Base-by-base conservation (phyloP, 305 asterid species). In the Withania somnifera region DNA sequence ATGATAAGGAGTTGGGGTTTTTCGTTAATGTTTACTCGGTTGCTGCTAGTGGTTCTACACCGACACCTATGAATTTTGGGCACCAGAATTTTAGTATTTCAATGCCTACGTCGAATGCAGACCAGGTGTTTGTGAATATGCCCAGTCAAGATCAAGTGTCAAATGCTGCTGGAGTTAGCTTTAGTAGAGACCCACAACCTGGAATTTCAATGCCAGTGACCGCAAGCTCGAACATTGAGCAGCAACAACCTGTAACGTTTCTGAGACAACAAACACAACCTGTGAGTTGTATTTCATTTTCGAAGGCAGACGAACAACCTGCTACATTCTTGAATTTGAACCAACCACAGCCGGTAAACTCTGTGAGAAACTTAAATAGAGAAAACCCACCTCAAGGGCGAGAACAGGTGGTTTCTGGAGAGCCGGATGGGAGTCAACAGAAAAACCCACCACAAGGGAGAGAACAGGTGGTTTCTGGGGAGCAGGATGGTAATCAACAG, bases 1-100 rank as follows among this genome's bases (percentile, higher is more conserved):
- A 92, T 63, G 97, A 94, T 83, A 88, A 82, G 47, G 91, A 91
- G 56, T 91, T 14, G 69, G 85, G 83, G 47, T 84, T 54, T 67
- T 82, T 51, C 77, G 79, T 10, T 19, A 67, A 67, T 15, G 52
- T 87, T 64, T 50, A 89, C 86, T 54, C 81, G 85, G 14, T 45
- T 82, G 34, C n/a, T n/a, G n/a, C n/a, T n/a, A n/a, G n/a, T n/a
- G n/a, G n/a, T n/a, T n/a, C n/a, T n/a, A n/a, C n/a, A n/a, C n/a
- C n/a, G n/a, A n/a, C n/a, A n/a, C n/a, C n/a, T n/a, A n/a, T n/a
- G n/a, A n/a, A n/a, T n/a, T n/a, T n/a, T 83, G 77, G n/a, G n/a
- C n/a, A 67, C 4, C 77, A 36, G 51, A 67, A 19, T 56, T 38
- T 45, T 78, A 56, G 36, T 56, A 3, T 51, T 11, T 32, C 73